Base-by-base conservation (phyloP, 768 basidiomycete genomes). In the Tricholoma sp. region DNA sequence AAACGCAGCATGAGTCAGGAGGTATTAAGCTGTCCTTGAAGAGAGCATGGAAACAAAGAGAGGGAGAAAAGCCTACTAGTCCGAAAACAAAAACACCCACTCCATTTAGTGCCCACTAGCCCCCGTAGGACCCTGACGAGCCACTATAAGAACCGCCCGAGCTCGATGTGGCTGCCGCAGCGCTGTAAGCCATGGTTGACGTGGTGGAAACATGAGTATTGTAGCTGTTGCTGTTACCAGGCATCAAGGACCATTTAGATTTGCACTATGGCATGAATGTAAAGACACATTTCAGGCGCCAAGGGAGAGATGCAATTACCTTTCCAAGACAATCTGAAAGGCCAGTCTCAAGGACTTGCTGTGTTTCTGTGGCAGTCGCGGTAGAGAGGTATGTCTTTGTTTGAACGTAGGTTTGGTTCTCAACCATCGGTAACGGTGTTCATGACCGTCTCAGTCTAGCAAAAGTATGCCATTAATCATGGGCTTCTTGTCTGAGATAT, bases 361-460 rank as follows among this genome's bases (percentile, higher is more conserved):
- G 69, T 6, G 76, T 76, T 53, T 74, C 72, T 1, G 80, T 80
- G 37, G 74, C 71, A 8, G 77, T 80, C 7, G 72, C 71, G 8
- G 79, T 80, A n/a, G 78, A 77, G 52, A 82, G 49, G 58, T 78
- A 75, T 21, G 84, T 85, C 57, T 76, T 70, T 7, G 83, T 84
- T 70, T 79, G 69, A 37, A 80, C 52, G 61, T 71, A 62, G 7
- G 84, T 85, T 61, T 69, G 68, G 58, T 80, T 69, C 62, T 80
- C 71, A 49, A 78, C 75, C 63, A 77, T 67, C 14, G 82, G 83
- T 83, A 62, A 81, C 56, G 3, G 84, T 86, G 66, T 81, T 74
- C 63, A 79, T 69, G 54, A 85, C 69, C 3, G 84, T 86, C 74
- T 79, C 70, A 37, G 85, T 87, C 81, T 85, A 61, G 19, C 58